phyloP scores from a whole-genome alignment of 2,329 filamentous ascomycete genomes.

The Cytospora chrysosperma region DNA sequence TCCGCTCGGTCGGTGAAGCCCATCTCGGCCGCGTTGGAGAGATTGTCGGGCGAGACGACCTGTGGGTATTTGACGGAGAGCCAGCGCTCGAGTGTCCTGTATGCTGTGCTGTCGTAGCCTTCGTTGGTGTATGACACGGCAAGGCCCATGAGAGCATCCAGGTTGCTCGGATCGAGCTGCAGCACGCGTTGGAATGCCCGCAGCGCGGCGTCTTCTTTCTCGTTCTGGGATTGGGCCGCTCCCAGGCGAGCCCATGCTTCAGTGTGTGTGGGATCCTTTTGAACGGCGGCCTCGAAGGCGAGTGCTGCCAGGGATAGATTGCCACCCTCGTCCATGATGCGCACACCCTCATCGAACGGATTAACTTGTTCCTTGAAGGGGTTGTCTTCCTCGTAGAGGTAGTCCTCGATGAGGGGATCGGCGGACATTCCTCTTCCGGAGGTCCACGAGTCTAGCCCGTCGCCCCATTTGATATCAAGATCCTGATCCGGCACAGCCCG shows the following conservation, averaged over 20 bases:
- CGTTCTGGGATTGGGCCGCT: constrained; percentile 92
- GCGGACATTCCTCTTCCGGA: constrained; percentile 55
- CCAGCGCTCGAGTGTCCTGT: constrained; percentile 95
- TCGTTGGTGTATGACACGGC: constrained; percentile 98
- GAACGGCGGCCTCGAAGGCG: constrained; percentile 92
- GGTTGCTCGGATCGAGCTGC: constrained; percentile 82
- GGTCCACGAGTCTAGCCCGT: constrained; percentile 67
- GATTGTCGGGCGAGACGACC: constrained; percentile 69
- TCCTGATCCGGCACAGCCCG: constrained; percentile 70
- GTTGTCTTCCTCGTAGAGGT: constrained; percentile 94
- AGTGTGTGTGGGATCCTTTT: constrained; percentile 82
- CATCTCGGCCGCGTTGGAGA: constrained; percentile 76
- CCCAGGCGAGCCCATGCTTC: constrained; percentile 94
- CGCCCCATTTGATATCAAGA: constrained; percentile 50
- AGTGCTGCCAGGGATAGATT: constrained; percentile 91
- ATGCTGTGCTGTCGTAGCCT: constrained; percentile 95
- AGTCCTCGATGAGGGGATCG: constrained; percentile 81
- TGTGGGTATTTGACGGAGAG: constrained; percentile 90
- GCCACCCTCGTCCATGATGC: constrained; percentile 89
- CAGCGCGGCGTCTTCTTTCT: constrained; percentile 96
- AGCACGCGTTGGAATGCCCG: constrained; percentile 88
- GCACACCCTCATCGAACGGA: constrained; percentile 88
- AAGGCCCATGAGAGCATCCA: constrained; percentile 88
- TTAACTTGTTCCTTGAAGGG: constrained; percentile 78
- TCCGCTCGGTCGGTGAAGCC: constrained; percentile 91